phyloP scores from a whole-genome alignment of 2,329 filamentous ascomycete species.

The Cadophora gregata region DNA sequence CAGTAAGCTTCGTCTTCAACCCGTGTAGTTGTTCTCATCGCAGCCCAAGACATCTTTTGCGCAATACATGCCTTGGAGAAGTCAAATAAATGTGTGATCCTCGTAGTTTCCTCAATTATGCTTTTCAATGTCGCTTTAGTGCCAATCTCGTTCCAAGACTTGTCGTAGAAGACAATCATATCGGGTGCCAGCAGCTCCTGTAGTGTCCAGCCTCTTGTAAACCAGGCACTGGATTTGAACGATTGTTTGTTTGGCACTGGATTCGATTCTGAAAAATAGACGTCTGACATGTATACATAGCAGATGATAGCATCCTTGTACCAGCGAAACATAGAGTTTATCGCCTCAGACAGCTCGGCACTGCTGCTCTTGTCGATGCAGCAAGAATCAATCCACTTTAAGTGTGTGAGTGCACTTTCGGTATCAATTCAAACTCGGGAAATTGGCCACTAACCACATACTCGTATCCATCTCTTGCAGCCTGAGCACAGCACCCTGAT shows the following conservation, averaged over 20 bases:
- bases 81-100: not conserved
- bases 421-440: too few species aligned
- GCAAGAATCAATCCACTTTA: constrained; percentile 29
- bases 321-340: constrained; percentile 23
- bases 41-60: constrained; percentile 36
- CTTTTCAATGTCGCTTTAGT: constrained; percentile 3
- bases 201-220: constrained; percentile 21
- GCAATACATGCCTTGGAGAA: constrained; percentile 38
- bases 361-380: constrained; percentile 29
- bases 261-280: not conserved
- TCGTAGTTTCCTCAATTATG: not conserved
- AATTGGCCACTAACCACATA: not conserved
- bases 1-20: constrained; percentile 51
- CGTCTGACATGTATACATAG: constrained; percentile 26
- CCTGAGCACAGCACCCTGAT: not conserved
- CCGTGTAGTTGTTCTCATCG: constrained; percentile 44
- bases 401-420: not conserved
- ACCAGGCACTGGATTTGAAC: constrained; percentile 19
- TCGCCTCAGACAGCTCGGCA: constrained; percentile 30
- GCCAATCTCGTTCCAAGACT: constrained; percentile 21
- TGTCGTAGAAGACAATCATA: constrained; percentile 16
- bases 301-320: constrained; percentile 23
- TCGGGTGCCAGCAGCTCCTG: constrained; percentile 17
- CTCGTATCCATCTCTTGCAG: not conserved
- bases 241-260: too few species aligned